These are phyloP conservation scores for Mrakiaceae sp. DNA, from an alignment of 1,284 basidiomycete species.

Conservation along the genomic window DNA sequence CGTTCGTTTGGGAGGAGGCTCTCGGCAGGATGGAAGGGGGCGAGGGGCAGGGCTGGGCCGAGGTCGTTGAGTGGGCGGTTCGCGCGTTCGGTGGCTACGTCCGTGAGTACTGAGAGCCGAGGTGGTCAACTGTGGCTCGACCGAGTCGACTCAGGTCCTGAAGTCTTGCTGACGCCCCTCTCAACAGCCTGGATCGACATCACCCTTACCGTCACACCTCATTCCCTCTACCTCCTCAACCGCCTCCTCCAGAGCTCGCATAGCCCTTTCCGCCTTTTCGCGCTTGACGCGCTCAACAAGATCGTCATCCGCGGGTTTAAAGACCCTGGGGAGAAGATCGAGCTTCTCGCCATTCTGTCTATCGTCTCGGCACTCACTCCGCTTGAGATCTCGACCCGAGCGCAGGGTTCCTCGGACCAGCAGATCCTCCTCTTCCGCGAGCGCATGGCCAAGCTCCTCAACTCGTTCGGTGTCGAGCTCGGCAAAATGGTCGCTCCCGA, in stretches of 20 bases:
- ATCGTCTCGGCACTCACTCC: constrained; percentile 67
- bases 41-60: constrained; percentile 53
- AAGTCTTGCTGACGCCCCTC: constrained; percentile 17
- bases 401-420: constrained; percentile 52
- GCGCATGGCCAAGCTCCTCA: constrained; percentile 73
- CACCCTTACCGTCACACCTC: constrained; percentile 83
- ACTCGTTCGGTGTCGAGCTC: constrained; percentile 72
- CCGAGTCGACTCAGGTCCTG: background rate
- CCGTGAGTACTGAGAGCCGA: constrained; percentile 47
- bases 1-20: constrained; percentile 69
- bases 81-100: constrained; percentile 88
- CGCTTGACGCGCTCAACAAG: constrained; percentile 65
- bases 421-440: constrained; percentile 74
- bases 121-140: too few species aligned
- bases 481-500: constrained; percentile 63
- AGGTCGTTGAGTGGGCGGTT: constrained; percentile 78
- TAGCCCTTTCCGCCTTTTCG: constrained; percentile 67
- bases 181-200: constrained; percentile 94
- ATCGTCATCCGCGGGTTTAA: constrained; percentile 89
- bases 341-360: constrained; percentile 80
- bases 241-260: constrained; percentile 69
- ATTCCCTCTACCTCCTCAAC: constrained; percentile 76
- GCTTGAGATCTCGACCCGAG: constrained; percentile 61
- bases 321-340: constrained; percentile 78
- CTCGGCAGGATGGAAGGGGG: constrained; percentile 45